These are phyloP conservation scores for Tylopilus sp. DNA, from an alignment of 1,284 basidiomycete genomes.

Conservation along the genomic window DNA sequence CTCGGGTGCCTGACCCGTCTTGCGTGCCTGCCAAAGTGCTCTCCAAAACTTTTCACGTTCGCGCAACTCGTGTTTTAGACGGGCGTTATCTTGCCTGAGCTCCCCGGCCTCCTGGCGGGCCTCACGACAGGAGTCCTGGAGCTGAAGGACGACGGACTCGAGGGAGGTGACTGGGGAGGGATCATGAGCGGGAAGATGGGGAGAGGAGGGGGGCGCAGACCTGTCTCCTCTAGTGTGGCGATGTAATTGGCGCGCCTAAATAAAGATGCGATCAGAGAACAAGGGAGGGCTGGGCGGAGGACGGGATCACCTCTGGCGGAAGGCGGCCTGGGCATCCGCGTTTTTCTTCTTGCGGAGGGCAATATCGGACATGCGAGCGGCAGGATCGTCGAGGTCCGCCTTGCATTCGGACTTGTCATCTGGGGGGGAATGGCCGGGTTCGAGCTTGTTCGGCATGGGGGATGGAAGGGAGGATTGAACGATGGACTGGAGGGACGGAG, in stretches of 20 bases:
- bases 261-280: constrained; percentile 43
- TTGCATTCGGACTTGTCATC: constrained; percentile 38
- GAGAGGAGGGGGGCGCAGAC: constrained; percentile 41
- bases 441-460: constrained; percentile 49
- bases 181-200: constrained; percentile 18
- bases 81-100: constrained; percentile 61
- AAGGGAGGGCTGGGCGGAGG: background rate
- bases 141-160: constrained; percentile 74
- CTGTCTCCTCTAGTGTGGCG: constrained; percentile 83
- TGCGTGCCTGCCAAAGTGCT: constrained; percentile 61
- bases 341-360: constrained; percentile 82
- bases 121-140: constrained; percentile 76
- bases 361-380: constrained; percentile 51
- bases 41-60: constrained; percentile 73
- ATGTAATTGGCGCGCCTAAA: constrained; percentile 78
- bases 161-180: constrained; percentile 60
- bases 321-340: constrained; percentile 66
- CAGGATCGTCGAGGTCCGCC: constrained; percentile 39
- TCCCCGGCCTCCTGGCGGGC: constrained; percentile 57
- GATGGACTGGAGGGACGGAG: constrained; percentile 18
- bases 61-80: constrained; percentile 58
- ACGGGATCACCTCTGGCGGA: constrained; percentile 37
- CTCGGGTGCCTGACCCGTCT: constrained; percentile 52
- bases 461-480: constrained; percentile 18
- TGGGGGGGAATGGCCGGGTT: constrained; percentile 36